These are phyloP conservation scores for Alternaria ethzedia DNA, from an alignment of 2,329 filamentous ascomycete genomes.

Conservation along the genomic window DNA sequence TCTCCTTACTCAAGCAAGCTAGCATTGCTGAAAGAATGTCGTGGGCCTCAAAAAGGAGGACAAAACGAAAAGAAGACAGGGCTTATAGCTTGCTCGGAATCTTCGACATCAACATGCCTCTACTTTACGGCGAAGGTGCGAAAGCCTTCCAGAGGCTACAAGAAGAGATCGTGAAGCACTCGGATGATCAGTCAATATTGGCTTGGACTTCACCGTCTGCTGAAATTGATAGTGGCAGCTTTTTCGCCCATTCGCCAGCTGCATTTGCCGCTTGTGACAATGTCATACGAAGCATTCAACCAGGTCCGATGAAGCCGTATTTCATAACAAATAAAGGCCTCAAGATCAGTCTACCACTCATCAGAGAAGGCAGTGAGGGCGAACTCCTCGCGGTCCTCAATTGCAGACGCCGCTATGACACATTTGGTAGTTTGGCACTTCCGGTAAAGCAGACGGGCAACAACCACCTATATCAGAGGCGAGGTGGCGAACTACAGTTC, in stretches of 20 bases:
- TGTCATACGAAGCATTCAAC: background rate
- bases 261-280: background rate
- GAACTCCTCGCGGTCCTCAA: background rate
- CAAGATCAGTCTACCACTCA: background rate
- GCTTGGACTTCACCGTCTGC: background rate
- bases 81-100: background rate
- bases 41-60: background rate
- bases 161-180: background rate
- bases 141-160: background rate
- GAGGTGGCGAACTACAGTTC: background rate
- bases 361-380: background rate
- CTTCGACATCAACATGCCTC: background rate
- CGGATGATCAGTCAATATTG: background rate
- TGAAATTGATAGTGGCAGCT: fast-evolving
- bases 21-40: background rate
- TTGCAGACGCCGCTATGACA: background rate
- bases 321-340: background rate
- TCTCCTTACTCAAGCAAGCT: background rate
- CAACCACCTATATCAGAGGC: background rate
- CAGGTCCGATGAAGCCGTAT: background rate
- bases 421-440: background rate
- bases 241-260: background rate
- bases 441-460: background rate
- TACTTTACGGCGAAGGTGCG: background rate
- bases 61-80: background rate